Evolutionary conservation across 371 early-diverging fungal genomes (phyloP), one percentile per base, ranked within the genome.

Genomic region (Mucor racemosus): DNA sequence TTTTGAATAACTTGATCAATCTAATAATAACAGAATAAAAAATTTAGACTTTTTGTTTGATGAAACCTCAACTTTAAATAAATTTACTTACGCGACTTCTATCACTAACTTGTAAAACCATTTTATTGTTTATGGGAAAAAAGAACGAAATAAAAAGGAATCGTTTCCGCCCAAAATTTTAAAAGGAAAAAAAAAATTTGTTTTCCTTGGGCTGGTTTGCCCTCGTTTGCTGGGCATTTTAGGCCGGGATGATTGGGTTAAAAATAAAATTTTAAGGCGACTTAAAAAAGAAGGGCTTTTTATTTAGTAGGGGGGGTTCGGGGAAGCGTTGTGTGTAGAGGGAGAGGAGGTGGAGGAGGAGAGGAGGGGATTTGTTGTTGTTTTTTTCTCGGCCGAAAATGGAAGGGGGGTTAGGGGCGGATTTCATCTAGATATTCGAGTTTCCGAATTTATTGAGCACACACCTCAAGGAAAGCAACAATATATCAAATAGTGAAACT

Each of bases 61-160:
- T 26, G 3, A 26, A 26, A 26, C 3, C 26, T 26, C 26, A 26
- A 26, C 26, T 26, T 3, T 1, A n/a, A 44, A 10, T 53, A 26
- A 26, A 11, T 11, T 11, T 9, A 62, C 62, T 62, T 54, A 62
- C 62, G 62, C 62, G 62, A 53, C 9, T 38, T 62, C 31, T 62
- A 53, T 54, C 54, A 38, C 50, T 15, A 14, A 4, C 26, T 40
- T 41, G 40, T 31, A 34, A 17, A 40, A 15, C 54, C 54, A 53
- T 62, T 35, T 62, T 19, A 15, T 50, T 53, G 44, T 17, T 46
- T 50, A 39, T 39, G 34, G 58, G 36, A 50, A 60, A 66, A 66
- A 58, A 50, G 31, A n/a, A 38, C n/a, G 26, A 41, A 64, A 42
- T n/a, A 34, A 33, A 41, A 41, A 17, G 39, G 40, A 40, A 61